These are phyloP conservation scores for Collariella sp. DNA, from an alignment of 495 filamentous ascomycete species.

Conservation along the genomic window DNA sequence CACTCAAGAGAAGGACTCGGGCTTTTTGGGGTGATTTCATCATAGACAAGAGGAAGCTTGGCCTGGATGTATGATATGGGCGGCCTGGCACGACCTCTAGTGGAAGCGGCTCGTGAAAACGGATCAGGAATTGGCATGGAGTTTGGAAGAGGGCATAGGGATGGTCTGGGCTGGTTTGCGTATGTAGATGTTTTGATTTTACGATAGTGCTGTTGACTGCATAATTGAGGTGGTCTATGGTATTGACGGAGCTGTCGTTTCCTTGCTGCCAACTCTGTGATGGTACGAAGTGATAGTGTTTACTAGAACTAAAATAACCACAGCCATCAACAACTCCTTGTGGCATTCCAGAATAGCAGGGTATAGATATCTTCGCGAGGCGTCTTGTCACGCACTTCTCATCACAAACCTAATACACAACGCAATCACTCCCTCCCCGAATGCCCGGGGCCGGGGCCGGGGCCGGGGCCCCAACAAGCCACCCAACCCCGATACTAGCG, in stretches of 20 bases:
- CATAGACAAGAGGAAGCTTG: background rate
- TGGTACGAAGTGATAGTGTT: too few species aligned
- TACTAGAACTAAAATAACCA: background rate
- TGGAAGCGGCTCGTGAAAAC: background rate
- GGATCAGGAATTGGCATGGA: background rate
- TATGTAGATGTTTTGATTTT: background rate
- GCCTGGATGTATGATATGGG: background rate
- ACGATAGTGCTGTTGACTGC: too few species aligned
- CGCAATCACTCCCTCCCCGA: slow-evolving; percentile 6
- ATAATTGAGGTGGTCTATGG: too few species aligned
- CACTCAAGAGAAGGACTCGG: too few species aligned
- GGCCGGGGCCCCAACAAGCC: slow-evolving; percentile 71
- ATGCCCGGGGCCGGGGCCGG: slow-evolving; percentile 20
- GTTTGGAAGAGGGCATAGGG: background rate
- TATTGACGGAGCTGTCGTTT: too few species aligned
- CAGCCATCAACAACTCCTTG: background rate
- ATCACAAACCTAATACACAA: too few species aligned
- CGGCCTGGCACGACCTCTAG: background rate
- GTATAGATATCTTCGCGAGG: background rate
- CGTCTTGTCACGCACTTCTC: background rate
- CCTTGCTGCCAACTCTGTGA: too few species aligned
- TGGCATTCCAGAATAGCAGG: background rate
- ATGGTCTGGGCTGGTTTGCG: background rate
- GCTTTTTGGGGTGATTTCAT: too few species aligned
- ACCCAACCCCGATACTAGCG: slow-evolving; percentile 76